These are phyloP conservation scores for Knoxia roxburghii DNA, from an alignment of 257 asterid species.

Conservation along the genomic window DNA sequence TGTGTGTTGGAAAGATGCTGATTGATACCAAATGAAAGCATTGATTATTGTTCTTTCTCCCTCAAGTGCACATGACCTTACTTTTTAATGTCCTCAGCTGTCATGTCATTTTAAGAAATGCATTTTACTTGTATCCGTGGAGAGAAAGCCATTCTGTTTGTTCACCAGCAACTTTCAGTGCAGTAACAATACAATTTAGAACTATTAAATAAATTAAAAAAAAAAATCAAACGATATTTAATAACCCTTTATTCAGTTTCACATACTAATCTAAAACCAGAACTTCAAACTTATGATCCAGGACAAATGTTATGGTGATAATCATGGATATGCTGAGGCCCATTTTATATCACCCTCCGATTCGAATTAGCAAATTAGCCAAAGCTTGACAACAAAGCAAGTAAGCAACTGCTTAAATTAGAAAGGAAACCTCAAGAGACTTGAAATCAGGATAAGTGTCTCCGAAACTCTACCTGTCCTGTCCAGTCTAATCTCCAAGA, in stretches of 20 bases:
- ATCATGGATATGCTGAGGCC: no score
- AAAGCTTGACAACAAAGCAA: no score
- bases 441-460: neutral
- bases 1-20: neutral
- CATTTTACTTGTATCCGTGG: no score
- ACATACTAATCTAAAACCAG: neutral
- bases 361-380: no score
- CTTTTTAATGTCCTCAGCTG: neutral
- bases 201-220: no score
- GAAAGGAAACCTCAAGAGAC: neutral
- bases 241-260: no score
- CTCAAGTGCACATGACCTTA: neutral
- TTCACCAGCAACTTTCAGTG: neutral
- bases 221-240: no score
- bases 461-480: neutral
- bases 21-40: neutral
- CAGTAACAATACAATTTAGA: neutral
- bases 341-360: no score
- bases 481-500: neutral
- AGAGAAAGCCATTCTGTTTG: no score
- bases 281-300: no score
- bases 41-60: neutral
- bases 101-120: neutral
- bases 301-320: no score
- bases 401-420: no score